Evolutionary conservation across 495 filamentous ascomycete genomes (phyloP).

Genomic region (Lasiosphaeriaceae sp.): DNA sequence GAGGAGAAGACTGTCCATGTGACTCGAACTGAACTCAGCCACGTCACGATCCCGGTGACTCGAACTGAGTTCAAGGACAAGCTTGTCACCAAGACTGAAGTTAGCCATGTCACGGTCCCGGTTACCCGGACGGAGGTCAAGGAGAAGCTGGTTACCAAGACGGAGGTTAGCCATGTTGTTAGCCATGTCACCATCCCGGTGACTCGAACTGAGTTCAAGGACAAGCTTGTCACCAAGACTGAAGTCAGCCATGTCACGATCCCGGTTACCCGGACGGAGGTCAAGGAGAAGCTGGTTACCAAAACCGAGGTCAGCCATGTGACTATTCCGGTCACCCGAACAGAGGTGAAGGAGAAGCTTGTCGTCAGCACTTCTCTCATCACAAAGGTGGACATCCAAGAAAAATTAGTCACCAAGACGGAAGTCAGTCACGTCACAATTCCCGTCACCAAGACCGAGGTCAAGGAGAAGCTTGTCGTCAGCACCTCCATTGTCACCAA

Average conservation of each 20-base stretch:
- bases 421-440: background rate
- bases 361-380: background rate
- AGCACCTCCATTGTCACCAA: background rate
- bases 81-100: background rate
- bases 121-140: background rate
- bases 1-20: background rate
- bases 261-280: background rate
- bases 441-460: background rate
- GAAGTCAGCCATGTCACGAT: background rate
- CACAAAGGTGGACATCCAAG: background rate
- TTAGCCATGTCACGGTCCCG: background rate
- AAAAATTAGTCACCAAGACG: background rate
- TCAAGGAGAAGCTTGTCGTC: background rate
- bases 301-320: background rate
- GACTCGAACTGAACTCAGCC: background rate
- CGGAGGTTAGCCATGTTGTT: too few relatives aligned
- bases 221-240: background rate
- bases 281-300: background rate
- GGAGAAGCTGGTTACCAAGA: background rate
- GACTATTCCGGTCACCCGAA: background rate
- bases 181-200: background rate
- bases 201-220: background rate
- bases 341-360: background rate
- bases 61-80: background rate
- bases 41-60: background rate